These are phyloP conservation scores for Cylindrotheca fusiformis DNA, from an alignment of 108 stramenopile genomes.

Conservation along the genomic window DNA sequence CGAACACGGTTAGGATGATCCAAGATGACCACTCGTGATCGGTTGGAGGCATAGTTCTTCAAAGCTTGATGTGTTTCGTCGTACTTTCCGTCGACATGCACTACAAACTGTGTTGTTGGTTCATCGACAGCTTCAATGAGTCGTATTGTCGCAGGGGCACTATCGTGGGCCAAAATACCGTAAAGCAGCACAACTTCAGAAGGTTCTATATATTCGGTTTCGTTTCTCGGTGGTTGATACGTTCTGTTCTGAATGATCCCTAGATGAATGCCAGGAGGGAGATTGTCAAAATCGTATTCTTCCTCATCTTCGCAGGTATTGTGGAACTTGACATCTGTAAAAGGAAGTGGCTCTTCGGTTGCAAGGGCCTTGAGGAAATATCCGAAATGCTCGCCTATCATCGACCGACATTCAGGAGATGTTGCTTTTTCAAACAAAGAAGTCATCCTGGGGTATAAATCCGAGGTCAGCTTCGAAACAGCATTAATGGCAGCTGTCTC, in stretches of 20 bases:
- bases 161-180: conserved; percentile 83
- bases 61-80: conserved; percentile 62
- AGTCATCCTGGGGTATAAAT: conserved; percentile 29
- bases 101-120: conserved; percentile 62
- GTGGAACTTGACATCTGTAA: conserved; percentile 49
- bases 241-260: conserved; percentile 66
- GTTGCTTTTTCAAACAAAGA: conserved; percentile 64
- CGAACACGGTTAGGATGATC: conserved; percentile 71
- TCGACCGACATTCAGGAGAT: conserved; percentile 71
- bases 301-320: conserved; percentile 51
- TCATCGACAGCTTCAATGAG: conserved; percentile 80
- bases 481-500: conserved; percentile 12
- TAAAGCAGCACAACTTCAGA: conserved; percentile 73
- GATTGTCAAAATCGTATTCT: conserved; percentile 65
- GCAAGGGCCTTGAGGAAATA: conserved; percentile 77
- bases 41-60: conserved; percentile 54
- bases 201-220: conserved; percentile 61
- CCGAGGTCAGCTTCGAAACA: conserved; percentile 5
- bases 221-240: conserved; percentile 69
- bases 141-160: conserved; percentile 75
- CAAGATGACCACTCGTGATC: conserved; percentile 59
- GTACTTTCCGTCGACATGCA: conserved; percentile 91
- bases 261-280: conserved; percentile 58
- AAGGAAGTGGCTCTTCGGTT: conserved; percentile 66
- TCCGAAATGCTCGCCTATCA: conserved; percentile 74